Evolutionary conservation across 1,139 yeast species (phyloP), one percentile per base, ranked within the genome.

Genomic region (Lodderomyces elongisporus): DNA sequence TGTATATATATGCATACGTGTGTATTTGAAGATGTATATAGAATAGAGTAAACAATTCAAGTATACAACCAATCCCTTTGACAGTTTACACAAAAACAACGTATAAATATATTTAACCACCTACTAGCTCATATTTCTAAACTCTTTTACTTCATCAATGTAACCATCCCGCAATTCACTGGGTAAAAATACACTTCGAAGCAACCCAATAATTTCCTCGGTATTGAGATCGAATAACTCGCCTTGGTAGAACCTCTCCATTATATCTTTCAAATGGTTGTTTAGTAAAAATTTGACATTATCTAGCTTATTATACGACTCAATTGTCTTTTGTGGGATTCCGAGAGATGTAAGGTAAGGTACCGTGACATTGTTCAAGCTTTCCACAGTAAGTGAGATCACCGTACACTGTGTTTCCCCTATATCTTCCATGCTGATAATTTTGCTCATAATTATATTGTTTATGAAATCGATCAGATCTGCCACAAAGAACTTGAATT

Each of bases 161-260:
- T 78, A 78, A 33, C 62, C 62, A 28, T 71, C 71, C 43, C 95
- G 70, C 32, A 76, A 53, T 5, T 77, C 80, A 39, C 93, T 81
- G 33, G 84, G 84, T 4, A 84, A 77, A 56, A 88, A 88, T 33
- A 85, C 59, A 27, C 59, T 54, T 40, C 56, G 45, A n/a, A 89
- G 64, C 48, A 88, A 60, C 7, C 60, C 52, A 3, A 78, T 65
- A 36, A 89, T 59, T 54, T 88, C 96, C 2, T 66, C 61, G 0
- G 93, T 77, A 6, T 74, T 62, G 39, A 85, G 71, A 46, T 87
- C 88, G 41, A 70, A 84, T 40, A 85, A 75, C 35, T 79, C 82
- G 12, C 89, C 93, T 40, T 77, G 77, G 48, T 80, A 81, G 47
- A 81, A 83, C 48, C 76, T 53, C 20, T 75, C 82, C 69, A 81